phyloP scores from a whole-genome alignment of 768 basidiomycete species.

The Hemileccinum rubropunctum region DNA sequence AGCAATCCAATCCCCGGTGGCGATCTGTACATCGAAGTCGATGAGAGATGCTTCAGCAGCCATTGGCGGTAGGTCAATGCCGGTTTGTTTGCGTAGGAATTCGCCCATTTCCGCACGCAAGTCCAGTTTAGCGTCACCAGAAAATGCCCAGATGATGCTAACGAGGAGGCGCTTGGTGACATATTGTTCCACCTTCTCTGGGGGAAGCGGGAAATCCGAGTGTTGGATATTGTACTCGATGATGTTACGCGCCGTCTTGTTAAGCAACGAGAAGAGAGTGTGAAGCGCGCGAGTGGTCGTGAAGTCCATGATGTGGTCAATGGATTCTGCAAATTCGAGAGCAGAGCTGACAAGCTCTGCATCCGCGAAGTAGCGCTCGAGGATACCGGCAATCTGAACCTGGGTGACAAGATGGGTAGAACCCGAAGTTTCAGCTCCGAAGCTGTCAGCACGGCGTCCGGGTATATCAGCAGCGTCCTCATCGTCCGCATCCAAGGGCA shows the following conservation, averaged over 20 bases:
- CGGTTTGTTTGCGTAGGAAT: conserved; percentile 79
- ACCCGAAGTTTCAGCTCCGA: conserved; percentile 43
- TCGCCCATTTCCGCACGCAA: conserved; percentile 87
- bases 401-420: conserved; percentile 72
- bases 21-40: conserved; percentile 91
- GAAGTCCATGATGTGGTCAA: conserved; percentile 99
- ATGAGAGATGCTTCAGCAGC: conserved; percentile 78
- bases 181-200: conserved; percentile 87
- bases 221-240: conserved; percentile 95
- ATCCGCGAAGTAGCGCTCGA: conserved; percentile 79
- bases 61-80: conserved; percentile 84
- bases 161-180: conserved; percentile 86
- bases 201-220: conserved; percentile 85
- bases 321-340: conserved; percentile 74
- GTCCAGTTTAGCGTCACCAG: conserved; percentile 92
- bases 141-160: conserved; percentile 96
- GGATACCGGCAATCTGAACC: conserved; percentile 65
- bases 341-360: conserved; percentile 82
- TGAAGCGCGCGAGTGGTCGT: conserved; percentile 87
- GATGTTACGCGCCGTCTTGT: conserved; percentile 92
- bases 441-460: conserved; percentile 55
- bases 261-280: conserved; percentile 94
- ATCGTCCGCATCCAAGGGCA: conserved; percentile 86
- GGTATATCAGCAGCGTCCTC: conserved; percentile 67
- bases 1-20: conserved; percentile 81